Evolutionary conservation across 2,329 filamentous ascomycete genomes (phyloP).

Genomic region (Sphaerulina vaccinii): DNA sequence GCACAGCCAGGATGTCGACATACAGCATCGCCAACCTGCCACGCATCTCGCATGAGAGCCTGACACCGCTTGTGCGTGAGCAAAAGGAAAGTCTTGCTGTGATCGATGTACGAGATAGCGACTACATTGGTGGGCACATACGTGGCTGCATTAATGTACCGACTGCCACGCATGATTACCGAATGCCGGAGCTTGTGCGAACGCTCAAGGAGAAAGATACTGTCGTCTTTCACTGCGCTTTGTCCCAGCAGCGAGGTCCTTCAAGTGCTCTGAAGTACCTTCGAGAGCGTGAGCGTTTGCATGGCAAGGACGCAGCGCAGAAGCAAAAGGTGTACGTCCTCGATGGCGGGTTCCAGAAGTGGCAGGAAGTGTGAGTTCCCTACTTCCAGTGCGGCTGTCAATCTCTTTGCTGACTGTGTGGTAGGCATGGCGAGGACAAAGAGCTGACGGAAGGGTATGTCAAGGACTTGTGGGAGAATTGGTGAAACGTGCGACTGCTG

Average conservation of each 20-base stretch:
- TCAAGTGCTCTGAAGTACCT: constrained; percentile 78
- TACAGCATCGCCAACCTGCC: constrained; percentile 62
- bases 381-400: not conserved
- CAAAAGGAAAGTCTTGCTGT: constrained; percentile 58
- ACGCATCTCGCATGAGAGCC: constrained; percentile 66
- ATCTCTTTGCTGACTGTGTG: constrained; percentile 10
- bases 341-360: constrained; percentile 79
- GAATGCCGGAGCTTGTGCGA: constrained; percentile 78
- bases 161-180: constrained; percentile 68
- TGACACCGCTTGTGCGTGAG: constrained; percentile 59
- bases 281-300: constrained; percentile 62
- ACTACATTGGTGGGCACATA: constrained; percentile 91
- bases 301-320: constrained; percentile 38
- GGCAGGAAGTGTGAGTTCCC: constrained; percentile 72
- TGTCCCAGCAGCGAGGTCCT: constrained; percentile 88
- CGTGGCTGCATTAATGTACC: constrained; percentile 73
- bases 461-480: constrained; percentile 74
- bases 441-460: constrained; percentile 79
- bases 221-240: constrained; percentile 90
- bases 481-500: constrained; percentile 8
- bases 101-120: constrained; percentile 86
- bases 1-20: constrained; percentile 17
- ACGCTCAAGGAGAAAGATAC: constrained; percentile 72
- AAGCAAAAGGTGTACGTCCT: constrained; percentile 77
- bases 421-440: constrained; percentile 69